Evolutionary conservation across 208 protist genomes (phyloP).

Genomic region (Trypanosoma grayi): DNA sequence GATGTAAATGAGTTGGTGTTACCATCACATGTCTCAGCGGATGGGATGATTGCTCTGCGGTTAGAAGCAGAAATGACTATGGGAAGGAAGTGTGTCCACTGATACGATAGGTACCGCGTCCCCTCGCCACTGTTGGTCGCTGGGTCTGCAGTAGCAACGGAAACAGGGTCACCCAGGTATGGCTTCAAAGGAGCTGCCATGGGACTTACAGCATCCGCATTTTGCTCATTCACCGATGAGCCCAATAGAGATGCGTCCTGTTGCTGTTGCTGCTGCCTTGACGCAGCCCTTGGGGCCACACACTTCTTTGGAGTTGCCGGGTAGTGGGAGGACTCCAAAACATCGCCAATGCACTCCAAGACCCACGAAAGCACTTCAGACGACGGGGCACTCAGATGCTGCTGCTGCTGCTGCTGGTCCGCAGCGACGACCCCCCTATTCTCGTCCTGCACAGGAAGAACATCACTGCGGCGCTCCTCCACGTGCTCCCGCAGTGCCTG

Average conservation of each 20-base stretch:
- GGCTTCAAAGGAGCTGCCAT: not conserved
- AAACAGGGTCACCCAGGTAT: too few relatives aligned
- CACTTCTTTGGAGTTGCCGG: not conserved
- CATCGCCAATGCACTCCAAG: conserved; percentile 21
- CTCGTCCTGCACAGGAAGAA: not conserved
- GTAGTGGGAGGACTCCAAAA: conserved; percentile 17
- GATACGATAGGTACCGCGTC: not conserved
- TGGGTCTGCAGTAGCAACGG: too few relatives aligned
- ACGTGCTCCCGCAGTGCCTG: not conserved
- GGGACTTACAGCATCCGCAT: not conserved
- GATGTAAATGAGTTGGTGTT: not conserved
- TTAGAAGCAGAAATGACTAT: not conserved
- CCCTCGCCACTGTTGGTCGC: not conserved
- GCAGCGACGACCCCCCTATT: not conserved
- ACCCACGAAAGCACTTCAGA: conserved; percentile 24
- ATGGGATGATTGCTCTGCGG: not conserved
- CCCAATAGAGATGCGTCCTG: not conserved
- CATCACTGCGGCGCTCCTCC: not conserved
- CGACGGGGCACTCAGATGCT: not conserved
- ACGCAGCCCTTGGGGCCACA: not conserved
- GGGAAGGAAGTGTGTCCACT: conserved; percentile 25
- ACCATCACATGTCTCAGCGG: not conserved
- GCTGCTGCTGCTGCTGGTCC: not conserved
- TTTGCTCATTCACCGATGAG: not conserved
- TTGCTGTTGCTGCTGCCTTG: not conserved